phyloP scores from a whole-genome alignment of 1,284 basidiomycete species.

The Sutorius eximius region DNA sequence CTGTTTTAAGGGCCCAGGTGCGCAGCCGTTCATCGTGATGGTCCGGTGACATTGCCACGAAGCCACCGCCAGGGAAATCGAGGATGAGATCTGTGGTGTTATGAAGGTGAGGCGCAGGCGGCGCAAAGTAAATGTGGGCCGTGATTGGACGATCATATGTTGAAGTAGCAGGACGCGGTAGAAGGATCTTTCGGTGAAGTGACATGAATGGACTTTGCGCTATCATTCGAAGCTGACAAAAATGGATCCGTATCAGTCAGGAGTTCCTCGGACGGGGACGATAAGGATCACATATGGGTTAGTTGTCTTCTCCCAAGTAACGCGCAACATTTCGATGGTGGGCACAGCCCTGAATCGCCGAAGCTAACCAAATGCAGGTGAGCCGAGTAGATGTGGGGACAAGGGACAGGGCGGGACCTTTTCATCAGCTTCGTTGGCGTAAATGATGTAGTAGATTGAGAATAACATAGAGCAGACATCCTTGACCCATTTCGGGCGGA shows the following conservation, averaged over 20 bases:
- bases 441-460: constrained; percentile 90
- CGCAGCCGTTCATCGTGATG: constrained; percentile 95
- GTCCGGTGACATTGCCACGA: constrained; percentile 92
- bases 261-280: constrained; percentile 25
- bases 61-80: constrained; percentile 95
- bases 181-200: constrained; percentile 74
- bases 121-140: constrained; percentile 83
- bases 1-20: constrained; percentile 79
- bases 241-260: constrained; percentile 9
- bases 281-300: constrained; percentile 76
- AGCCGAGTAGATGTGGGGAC: neutral
- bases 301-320: constrained; percentile 94
- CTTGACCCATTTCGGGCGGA: constrained; percentile 89
- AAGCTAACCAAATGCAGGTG: constrained; percentile 53
- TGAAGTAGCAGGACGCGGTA: constrained; percentile 79
- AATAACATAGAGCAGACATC: constrained; percentile 87
- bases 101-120: constrained; percentile 65
- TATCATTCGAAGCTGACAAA: constrained; percentile 63
- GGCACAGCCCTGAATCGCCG: constrained; percentile 89
- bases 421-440: constrained; percentile 91
- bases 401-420: constrained; percentile 54
- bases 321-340: constrained; percentile 92
- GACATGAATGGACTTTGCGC: constrained; percentile 60
- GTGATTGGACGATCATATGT: constrained; percentile 80
- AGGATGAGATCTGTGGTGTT: constrained; percentile 79